Base-by-base conservation (phyloP, 2,329 filamentous ascomycete genomes). In the Seiridium unicorne region DNA sequence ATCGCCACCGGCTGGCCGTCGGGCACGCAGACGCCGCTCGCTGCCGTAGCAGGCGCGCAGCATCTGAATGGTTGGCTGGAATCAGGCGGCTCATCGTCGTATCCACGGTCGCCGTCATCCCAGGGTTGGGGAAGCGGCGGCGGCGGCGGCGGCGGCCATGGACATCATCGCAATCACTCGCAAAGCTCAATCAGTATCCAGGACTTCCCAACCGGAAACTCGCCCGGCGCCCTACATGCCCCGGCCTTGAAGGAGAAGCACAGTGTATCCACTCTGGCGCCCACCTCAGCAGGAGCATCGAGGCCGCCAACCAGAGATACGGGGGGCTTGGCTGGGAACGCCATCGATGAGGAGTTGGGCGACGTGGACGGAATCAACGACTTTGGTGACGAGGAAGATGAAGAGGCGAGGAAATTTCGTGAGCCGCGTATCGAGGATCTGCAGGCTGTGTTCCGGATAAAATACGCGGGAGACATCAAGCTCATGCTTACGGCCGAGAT, bases 401-500 rank as follows among this genome's bases (percentile, higher is more conserved):
- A 70, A 75, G 55, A 76, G 80, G 31, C 78, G 78, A 79, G 83
- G 51, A 79, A 80, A 59, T 84, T 89, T 70, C 85, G 87, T 32
- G 92, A 97, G 71, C 89, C 87, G 4, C 85, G 89, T 34, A 84
- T 91, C 3, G 92, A 97, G 64, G 95, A 99, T 70, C 83, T 97
- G 57, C 95, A 99, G 74, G 90, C 96, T 54, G 90, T 98, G 5
- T 94, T 96, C 69, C 89, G 93, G 65, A 93, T 96, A 62, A 88
- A 88, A 59, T 99, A 99, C 75, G 86, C 89, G 2, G 95, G 95
- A 38, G 90, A 97, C 70, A 84, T 99, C 61, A 88, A 89, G 65
- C 84, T 99, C 60, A 92, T 93, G 62, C 81, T 99, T 55, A 98
- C 95, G 32, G 93, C 95, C 0, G 93, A 98, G 76, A 97, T 99